Evolutionary conservation across 2,329 filamentous ascomycete genomes (phyloP), one percentile per base, ranked within the genome.

Genomic region (Sporothrix mexicana): DNA sequence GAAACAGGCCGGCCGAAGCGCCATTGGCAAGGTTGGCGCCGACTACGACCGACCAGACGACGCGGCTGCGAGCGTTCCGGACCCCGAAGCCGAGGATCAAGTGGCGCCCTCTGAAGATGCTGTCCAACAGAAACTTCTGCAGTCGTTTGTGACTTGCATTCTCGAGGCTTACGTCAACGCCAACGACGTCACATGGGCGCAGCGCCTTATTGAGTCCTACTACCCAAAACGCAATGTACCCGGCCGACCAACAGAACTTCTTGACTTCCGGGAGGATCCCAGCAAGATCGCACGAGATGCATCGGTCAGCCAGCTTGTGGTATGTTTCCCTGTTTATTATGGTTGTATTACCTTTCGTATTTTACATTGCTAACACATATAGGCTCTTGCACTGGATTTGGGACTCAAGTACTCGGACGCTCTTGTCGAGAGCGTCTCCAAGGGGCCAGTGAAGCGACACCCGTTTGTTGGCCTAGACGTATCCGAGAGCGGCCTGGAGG

Each of bases 81-180:
- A 91, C 77, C 89, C 89, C 0, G 89, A 91, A 79, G 88, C 87
- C 2, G 83, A 89, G 80, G 72, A 87, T 82, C 81, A 84, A 79
- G 78, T 83, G 51, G 84, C 86, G 62, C 85, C 85, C 6, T 84
- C 85, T 49, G 92, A 95, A 79, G 83, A 83, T 1, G 86, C 85
- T 9, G 83, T 94, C 74, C 88, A 91, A 77, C 84, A 84, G 49
- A 88, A 87, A 73, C 83, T 95, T 17, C 81, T 95, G 30, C 91
- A 93, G 78, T 90, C 91, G 1, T 95, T 96, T 79, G 85, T 93
- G n/a, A 93, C 92, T 0, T 92, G 93, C 78, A 83, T 95, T 20
- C 82, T 95, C 12, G 92, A 95, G 79, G 88, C 91, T 62, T 95
- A 93, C 76, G 86, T 93, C 74, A 89, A 90, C 76, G 83, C 82